Base-by-base conservation (phyloP, 129 eudicot genomes). In the Chrysanthemum makinoi region DNA sequence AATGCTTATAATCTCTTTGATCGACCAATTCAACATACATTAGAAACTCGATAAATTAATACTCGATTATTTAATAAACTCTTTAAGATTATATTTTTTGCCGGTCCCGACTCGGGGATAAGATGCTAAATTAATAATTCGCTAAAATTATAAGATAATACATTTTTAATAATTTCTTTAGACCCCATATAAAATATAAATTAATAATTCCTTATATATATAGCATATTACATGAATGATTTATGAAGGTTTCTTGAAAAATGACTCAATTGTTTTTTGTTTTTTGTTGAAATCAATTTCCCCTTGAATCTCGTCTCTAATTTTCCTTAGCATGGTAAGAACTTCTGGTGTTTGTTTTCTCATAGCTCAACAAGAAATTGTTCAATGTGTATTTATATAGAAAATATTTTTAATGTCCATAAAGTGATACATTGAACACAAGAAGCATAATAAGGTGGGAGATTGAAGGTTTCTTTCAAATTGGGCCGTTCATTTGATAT, bases 231-330 rank as follows among this genome's bases (percentile, higher is more conserved):
- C 75, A 57, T 58, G 61, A 69, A 52, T 69, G 61, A 33, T 58
- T 33, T 30, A 35, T 58, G 65, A 33, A 70, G 65, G 52, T 70
- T 70, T 33, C 24, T 69, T 56, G 16, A 56, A 69, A 44, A 70
- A 70, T 19, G 33, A 59, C 18, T 51, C 60, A 61, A 63, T 67
- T 75, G 61, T 77, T 76, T 59, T 68, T 68, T 58, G 62, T 69
- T 77, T 77, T 77, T 77, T 77, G 64, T 77, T 69, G 75, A 77
- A 77, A 68, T 69, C 80, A 77, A 69, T 77, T 77, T 61, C 64
- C 5, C 60, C 82, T 78, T 72, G 75, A 79, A 79, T 79, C 69
- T 73, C 78, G 62, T 70, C 72, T 78, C 72, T 78, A 78, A 78
- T 78, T 78, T 79, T 72, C 49, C 69, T 76, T 76, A 76, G 18